Conservation (phyloP, 2,329 filamentous ascomycete species). For the Biscogniauxia sp. region DNA sequence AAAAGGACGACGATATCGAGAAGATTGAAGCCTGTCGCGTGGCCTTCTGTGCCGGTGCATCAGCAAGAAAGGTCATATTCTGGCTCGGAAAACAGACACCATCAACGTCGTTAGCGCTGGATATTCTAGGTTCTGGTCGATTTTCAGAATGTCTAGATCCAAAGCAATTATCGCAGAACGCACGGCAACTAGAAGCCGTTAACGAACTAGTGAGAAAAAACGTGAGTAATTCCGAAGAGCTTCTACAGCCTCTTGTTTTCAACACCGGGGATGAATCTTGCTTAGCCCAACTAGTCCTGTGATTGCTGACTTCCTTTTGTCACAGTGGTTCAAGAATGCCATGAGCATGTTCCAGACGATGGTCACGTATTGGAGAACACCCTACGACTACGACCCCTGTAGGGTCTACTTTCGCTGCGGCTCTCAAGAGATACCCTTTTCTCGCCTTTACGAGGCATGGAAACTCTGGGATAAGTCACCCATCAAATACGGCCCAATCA, state of each 20-base stretch:
- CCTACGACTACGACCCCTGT: not conserved
- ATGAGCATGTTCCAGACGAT: not conserved
- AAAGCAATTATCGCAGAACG: not conserved
- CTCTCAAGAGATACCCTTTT: not conserved
- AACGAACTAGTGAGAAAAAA: not conserved
- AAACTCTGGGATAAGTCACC: not conserved
- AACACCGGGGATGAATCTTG: too few species aligned
- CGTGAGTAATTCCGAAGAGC: too few species aligned
- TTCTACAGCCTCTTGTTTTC: too few species aligned
- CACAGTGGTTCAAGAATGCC: not conserved
- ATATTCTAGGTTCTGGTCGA: not conserved
- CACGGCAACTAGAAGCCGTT: not conserved
- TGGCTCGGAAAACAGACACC: not conserved
- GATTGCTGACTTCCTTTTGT: too few species aligned
- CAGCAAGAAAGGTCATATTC: not conserved
- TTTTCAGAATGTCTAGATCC: not conserved
- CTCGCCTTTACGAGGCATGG: not conserved
- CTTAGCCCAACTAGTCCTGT: too few species aligned
- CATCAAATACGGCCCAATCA: not conserved
- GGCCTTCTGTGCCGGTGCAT: not conserved
- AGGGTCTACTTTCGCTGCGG: not conserved
- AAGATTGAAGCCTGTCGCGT: not conserved
- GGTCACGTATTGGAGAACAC: not conserved
- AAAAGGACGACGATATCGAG: not conserved
- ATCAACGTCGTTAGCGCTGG: not conserved